Conservation (phyloP, 306 rosid species). For the Geum urbanum region DNA sequence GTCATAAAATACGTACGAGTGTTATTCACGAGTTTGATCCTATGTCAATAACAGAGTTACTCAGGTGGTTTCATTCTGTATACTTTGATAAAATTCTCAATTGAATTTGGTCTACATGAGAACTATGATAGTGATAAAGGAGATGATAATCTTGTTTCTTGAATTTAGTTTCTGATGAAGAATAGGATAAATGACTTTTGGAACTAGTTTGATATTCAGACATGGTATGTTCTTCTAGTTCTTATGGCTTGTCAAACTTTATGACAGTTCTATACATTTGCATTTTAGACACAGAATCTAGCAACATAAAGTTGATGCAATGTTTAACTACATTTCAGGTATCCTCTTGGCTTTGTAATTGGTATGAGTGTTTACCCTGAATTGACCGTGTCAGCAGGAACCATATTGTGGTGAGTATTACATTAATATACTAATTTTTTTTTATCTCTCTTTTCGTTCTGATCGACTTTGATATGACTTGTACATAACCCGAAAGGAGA, state of each 20-base stretch:
- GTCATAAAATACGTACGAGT: conserved; percentile 90
- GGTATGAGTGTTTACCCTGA: conserved; percentile 99
- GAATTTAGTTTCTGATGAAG: conserved; percentile 83
- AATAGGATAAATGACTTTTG: conserved; percentile 94
- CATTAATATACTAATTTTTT: conserved; percentile 4
- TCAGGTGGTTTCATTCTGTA: conserved; percentile 58
- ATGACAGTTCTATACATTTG: background rate
- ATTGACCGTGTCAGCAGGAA: conserved; percentile 90
- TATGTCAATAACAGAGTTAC: conserved; percentile 97
- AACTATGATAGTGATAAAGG: conserved; percentile 3
- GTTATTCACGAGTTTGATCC: conserved; percentile 99
- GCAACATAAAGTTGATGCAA: conserved; percentile 13
- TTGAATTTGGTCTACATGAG: conserved; percentile 10
- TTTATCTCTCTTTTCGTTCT: background rate
- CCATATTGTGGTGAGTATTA: conserved; percentile 73
- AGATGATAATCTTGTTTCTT: conserved; percentile 35
- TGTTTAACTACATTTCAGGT: conserved; percentile 42
- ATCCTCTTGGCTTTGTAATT: conserved; percentile 98
- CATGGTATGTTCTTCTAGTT: conserved; percentile 54
- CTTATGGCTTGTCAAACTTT: background rate
- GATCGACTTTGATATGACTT: conserved; percentile 10
- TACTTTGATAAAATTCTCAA: background rate
- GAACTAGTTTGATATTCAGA: conserved; percentile 99
- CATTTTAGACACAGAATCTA: background rate
- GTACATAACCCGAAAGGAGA: background rate